Conservation (phyloP, 2,329 filamentous ascomycete species). For the Leptographium radiaticola region DNA sequence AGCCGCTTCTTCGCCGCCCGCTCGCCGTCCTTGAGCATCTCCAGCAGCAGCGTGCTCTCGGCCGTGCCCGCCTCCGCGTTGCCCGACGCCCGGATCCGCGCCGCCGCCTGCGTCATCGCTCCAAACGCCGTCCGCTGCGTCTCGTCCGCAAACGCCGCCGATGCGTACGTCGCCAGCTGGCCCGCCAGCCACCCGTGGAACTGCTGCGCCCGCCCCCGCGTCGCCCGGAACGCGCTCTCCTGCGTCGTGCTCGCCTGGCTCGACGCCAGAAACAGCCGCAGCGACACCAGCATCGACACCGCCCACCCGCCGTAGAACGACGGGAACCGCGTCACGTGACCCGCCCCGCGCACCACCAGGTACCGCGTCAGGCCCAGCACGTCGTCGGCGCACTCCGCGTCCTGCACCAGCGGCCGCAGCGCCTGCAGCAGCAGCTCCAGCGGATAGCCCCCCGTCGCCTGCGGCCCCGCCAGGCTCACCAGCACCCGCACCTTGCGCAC, state of each 20-base stretch:
- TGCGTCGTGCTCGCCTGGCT: constrained; percentile 71
- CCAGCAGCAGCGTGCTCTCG: constrained; percentile 71
- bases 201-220: constrained; percentile 57
- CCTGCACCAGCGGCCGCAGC: constrained; percentile 63
- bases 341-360: constrained; percentile 54
- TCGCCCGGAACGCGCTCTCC: constrained; percentile 67
- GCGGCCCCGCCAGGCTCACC: constrained; percentile 60
- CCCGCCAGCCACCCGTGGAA: constrained; percentile 71
- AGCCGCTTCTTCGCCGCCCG: constrained; percentile 39
- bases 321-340: constrained; percentile 51
- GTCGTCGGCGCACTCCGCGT: constrained; percentile 83
- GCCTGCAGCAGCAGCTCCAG: constrained; percentile 82
- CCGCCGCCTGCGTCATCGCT: constrained; percentile 55
- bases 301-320: constrained; percentile 73
- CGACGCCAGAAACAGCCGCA: constrained; percentile 62
- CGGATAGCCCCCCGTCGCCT: constrained; percentile 67
- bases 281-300: constrained; percentile 64
- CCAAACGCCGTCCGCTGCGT: constrained; percentile 45
- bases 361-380: constrained; percentile 78
- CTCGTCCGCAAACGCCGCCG: constrained; percentile 34
- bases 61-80: constrained; percentile 56
- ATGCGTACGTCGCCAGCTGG: constrained; percentile 52
- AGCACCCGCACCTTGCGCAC: constrained; percentile 76
- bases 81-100: constrained; percentile 51
- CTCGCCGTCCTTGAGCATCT: constrained; percentile 62